Evolutionary conservation across 164 flowering plant genomes (phyloP).

Genomic region (Vitis cinerea): DNA sequence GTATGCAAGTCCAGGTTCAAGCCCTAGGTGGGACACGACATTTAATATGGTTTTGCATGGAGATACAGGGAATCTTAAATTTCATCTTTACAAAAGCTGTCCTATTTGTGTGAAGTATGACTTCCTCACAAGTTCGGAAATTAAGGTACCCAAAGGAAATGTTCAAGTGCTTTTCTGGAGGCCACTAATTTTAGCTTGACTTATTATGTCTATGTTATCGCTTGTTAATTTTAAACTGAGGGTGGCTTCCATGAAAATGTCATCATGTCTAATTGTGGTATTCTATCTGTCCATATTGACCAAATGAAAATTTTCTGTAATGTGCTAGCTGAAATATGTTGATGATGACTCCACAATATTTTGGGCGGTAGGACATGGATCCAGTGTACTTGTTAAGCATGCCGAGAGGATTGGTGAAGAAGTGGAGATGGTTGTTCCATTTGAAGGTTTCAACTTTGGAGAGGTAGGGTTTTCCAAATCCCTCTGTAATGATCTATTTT

Average conservation of each 20-base stretch:
- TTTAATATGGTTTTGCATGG: conserved; percentile 89
- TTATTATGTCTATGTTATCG: neutral
- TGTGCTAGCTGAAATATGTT: conserved; percentile 44
- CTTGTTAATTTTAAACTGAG: neutral
- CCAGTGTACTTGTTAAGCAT: conserved; percentile 56
- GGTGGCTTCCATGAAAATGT: too few species aligned
- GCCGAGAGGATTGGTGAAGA: conserved; percentile 68
- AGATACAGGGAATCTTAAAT: conserved; percentile 53
- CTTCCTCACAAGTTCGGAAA: conserved; percentile 75
- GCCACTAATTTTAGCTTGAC: neutral
- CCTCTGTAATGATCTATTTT: neutral
- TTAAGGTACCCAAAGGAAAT: conserved; percentile 54
- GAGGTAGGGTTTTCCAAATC: conserved; percentile 46
- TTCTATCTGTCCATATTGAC: conserved; percentile 4
- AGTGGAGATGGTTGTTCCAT: conserved; percentile 84
- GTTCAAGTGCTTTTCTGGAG: too few species aligned
- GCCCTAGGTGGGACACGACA: conserved; percentile 74
- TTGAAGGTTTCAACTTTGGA: conserved; percentile 67
- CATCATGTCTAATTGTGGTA: too few species aligned
- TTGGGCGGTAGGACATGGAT: conserved; percentile 86
- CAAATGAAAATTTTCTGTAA: conserved; percentile 46
- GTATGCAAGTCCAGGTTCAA: conserved; percentile 44
- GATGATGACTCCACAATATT: conserved; percentile 81
- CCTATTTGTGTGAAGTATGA: conserved; percentile 68
- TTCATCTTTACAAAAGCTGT: conserved; percentile 66